phyloP scores from a whole-genome alignment of 345 rosid genomes.

The Gossypium ekmanianum region DNA sequence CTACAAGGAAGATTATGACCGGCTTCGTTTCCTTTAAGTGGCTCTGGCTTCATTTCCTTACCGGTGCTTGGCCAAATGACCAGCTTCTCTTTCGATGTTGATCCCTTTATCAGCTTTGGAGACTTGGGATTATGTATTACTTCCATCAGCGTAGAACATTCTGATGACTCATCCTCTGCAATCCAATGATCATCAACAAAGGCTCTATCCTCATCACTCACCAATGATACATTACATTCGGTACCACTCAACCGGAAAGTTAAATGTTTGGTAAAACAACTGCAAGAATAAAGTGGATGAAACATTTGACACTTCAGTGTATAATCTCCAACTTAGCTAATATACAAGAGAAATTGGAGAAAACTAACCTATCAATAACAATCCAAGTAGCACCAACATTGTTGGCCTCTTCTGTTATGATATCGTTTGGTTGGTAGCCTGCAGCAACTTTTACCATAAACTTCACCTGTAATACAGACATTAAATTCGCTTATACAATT shows the following conservation, averaged over 20 bases:
- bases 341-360: neutral
- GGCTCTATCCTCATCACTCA: slow-evolving; percentile 20
- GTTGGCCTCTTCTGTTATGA: slow-evolving; percentile 34
- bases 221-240: slow-evolving; percentile 27
- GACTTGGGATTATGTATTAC: slow-evolving; percentile 21
- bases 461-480: slow-evolving; percentile 30
- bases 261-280: slow-evolving; percentile 31
- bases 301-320: neutral
- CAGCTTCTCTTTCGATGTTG: neutral
- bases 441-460: slow-evolving; percentile 37
- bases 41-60: neutral
- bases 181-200: neutral
- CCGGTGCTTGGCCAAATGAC: neutral
- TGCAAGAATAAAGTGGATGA: slow-evolving; percentile 11
- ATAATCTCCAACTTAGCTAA: too few species aligned
- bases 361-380: slow-evolving; percentile 30
- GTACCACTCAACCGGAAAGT: slow-evolving; percentile 31
- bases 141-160: slow-evolving; percentile 14
- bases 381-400: slow-evolving; percentile 34
- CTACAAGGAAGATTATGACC: neutral
- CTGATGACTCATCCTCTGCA: neutral
- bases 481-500: neutral
- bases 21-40: neutral
- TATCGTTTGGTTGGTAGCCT: slow-evolving; percentile 30
- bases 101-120: slow-evolving; percentile 21